Evolutionary conservation across 2,329 filamentous ascomycete genomes (phyloP).

Genomic region (Phyllosticta citribraziliensis): DNA sequence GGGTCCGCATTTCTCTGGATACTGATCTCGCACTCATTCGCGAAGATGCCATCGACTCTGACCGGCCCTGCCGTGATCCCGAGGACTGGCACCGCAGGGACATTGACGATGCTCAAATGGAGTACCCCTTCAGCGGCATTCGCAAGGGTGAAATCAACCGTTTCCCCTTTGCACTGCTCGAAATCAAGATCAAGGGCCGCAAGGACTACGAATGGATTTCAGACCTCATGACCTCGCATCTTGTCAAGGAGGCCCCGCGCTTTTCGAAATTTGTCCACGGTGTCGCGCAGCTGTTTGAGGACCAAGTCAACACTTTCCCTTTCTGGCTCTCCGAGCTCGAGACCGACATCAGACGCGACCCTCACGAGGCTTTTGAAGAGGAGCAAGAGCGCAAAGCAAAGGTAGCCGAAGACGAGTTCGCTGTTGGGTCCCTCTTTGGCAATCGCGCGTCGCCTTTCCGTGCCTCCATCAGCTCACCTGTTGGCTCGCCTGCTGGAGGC

Average conservation of each 20-base stretch:
- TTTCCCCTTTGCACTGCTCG: conserved; percentile 83
- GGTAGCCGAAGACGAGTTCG: conserved; percentile 75
- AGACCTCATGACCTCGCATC: conserved; percentile 84
- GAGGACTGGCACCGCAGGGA: conserved; percentile 85
- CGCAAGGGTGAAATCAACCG: conserved; percentile 84
- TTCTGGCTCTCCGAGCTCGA: conserved; percentile 94
- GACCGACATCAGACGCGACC: conserved; percentile 87
- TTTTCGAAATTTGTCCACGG: conserved; percentile 98
- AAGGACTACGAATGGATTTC: conserved; percentile 79
- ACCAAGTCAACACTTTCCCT: conserved; percentile 89
- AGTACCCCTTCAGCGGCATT: conserved; percentile 78
- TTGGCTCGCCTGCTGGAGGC: conserved; percentile 53
- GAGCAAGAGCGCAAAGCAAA: conserved; percentile 78
- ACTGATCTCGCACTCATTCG: conserved; percentile 82
- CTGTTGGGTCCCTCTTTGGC: conserved; percentile 79
- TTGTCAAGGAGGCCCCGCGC: conserved; percentile 77
- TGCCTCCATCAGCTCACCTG: conserved; percentile 54
- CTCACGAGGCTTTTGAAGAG: conserved; percentile 79
- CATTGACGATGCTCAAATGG: conserved; percentile 72
- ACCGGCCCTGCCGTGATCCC: conserved; percentile 81
- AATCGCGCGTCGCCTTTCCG: conserved; percentile 40
- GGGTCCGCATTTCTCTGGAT: conserved; percentile 85
- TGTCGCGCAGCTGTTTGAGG: conserved; percentile 79
- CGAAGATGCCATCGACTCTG: conserved; percentile 62
- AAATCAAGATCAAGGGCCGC: conserved; percentile 70